Evolutionary conservation across 306 rosid genomes (phyloP).

Genomic region (Malus fusca): DNA sequence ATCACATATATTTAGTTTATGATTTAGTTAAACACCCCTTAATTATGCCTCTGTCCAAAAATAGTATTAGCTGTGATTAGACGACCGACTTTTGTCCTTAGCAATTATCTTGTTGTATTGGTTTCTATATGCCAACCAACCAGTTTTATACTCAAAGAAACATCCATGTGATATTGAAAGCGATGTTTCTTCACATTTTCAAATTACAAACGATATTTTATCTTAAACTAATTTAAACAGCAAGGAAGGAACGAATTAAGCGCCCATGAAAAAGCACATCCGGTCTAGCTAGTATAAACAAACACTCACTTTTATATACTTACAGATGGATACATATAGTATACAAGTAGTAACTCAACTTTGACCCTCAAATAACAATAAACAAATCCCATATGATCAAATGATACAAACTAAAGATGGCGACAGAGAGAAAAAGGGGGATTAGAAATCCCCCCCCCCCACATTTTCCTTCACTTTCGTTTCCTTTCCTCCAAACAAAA

Average conservation of each 20-base stretch:
- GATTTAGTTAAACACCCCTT: too few species aligned
- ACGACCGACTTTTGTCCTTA: slow-evolving; percentile 19
- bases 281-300: slow-evolving; percentile 21
- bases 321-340: slow-evolving; percentile 63
- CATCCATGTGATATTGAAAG: slow-evolving; percentile 24
- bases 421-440: slow-evolving; percentile 15
- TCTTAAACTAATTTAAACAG: too few species aligned
- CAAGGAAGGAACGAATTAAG: too few species aligned
- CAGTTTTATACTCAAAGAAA: slow-evolving; percentile 34
- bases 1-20: background rate
- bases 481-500: slow-evolving; percentile 23
- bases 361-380: slow-evolving; percentile 30
- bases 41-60: background rate
- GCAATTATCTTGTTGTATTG: slow-evolving; percentile 15
- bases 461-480: background rate
- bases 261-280: too few species aligned
- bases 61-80: background rate
- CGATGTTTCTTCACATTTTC: background rate
- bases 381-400: slow-evolving; percentile 57
- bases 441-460: slow-evolving; percentile 53
- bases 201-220: too few species aligned
- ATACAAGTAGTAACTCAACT: slow-evolving; percentile 61
- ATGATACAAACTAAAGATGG: slow-evolving; percentile 19
- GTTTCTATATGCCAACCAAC: slow-evolving; percentile 19
- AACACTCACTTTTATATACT: slow-evolving; percentile 64